Base-by-base conservation (phyloP, 148 eudicot species). In the Arctostaphylos glauca region DNA sequence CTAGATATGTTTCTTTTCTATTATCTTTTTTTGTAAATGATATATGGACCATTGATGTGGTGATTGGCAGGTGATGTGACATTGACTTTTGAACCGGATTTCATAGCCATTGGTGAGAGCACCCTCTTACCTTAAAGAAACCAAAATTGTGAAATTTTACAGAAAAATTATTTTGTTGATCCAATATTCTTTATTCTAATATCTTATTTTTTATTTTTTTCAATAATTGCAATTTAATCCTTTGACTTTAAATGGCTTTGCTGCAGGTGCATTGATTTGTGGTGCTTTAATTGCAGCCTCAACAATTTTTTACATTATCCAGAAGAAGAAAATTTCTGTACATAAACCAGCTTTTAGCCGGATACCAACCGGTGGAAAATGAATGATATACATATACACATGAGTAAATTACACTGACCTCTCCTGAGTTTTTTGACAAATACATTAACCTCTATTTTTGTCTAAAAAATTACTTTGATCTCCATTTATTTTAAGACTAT, bases 331-430 rank as follows among this genome's bases (percentile, higher is more conserved):
- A 59, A 12, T 44, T 74, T 5, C 13, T 43, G 4, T n/a, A 12
- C 53, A 70, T 3, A 82, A 74, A 59, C 73, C 55, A 44, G 68
- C 44, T 19, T 82, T 74, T n/a, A 74, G 46, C 55, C 83, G 16
- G 56, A 73, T 81, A 19, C 83, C 83, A 25, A 81, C 38, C 41
- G 13, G 15, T 81, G 83, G 78, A 72, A 73, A 72, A 47, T 74
- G 49, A 43, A 5, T 25, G 6, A 21, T 12, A 21, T n/a, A 23
- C n/a, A 19, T 21, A n/a, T 60, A 9, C 21, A 8, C n/a, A 56
- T 62, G 68, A 31, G 38, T 31, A 0, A 31, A 31, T 31, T 31
- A 31, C 38, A 31, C 1, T 31, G 38, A 31, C 38, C 38, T 31
- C 38, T 1, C 38, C 38, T 31, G 38, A 31, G 38, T 31, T 31